Evolutionary conservation across 2,329 filamentous ascomycete species (phyloP).

Genomic region (Claviceps maximensis): DNA sequence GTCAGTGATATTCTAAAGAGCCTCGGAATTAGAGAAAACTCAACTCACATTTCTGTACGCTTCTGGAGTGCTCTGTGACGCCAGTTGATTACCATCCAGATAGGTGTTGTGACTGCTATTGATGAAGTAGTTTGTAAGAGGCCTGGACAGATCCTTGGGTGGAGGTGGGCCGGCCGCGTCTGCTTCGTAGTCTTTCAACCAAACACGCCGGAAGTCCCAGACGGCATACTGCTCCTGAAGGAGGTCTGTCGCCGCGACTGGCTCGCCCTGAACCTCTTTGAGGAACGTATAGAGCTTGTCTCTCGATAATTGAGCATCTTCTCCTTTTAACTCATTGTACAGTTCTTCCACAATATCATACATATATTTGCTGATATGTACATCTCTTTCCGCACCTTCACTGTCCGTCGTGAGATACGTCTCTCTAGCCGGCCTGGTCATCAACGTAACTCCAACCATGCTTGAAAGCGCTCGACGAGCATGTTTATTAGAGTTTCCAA

Average conservation of each 20-base stretch:
- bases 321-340: slow-evolving; percentile 31
- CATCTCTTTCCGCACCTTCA: slow-evolving; percentile 12
- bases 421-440: slow-evolving; percentile 12
- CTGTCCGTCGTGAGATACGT: slow-evolving; percentile 14
- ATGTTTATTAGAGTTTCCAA: slow-evolving; percentile 22
- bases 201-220: slow-evolving; percentile 37
- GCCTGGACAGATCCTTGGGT: slow-evolving; percentile 46
- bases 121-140: slow-evolving; percentile 83
- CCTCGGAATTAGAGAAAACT: neutral
- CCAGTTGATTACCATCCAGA: slow-evolving; percentile 72
- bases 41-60: slow-evolving; percentile 61
- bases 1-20: neutral
- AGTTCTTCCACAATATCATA: slow-evolving; percentile 33
- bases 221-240: slow-evolving; percentile 29
- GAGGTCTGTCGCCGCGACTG: slow-evolving; percentile 15
- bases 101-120: slow-evolving; percentile 95
- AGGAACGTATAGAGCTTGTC: slow-evolving; percentile 36
- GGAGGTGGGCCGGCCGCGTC: slow-evolving; percentile 30
- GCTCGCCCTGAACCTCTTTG: slow-evolving; percentile 34
- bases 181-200: slow-evolving; percentile 30
- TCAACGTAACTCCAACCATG: slow-evolving; percentile 22
- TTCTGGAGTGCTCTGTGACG: slow-evolving; percentile 61
- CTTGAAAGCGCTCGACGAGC: slow-evolving; percentile 17
- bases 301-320: slow-evolving; percentile 16
- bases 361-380: slow-evolving; percentile 35